Percentiles rank a stretch among this genome's conserved stretches.
Evolutionary conservation across 768 basidiomycete species (phyloP).

Genomic region (Scleroderma citrinum): DNA sequence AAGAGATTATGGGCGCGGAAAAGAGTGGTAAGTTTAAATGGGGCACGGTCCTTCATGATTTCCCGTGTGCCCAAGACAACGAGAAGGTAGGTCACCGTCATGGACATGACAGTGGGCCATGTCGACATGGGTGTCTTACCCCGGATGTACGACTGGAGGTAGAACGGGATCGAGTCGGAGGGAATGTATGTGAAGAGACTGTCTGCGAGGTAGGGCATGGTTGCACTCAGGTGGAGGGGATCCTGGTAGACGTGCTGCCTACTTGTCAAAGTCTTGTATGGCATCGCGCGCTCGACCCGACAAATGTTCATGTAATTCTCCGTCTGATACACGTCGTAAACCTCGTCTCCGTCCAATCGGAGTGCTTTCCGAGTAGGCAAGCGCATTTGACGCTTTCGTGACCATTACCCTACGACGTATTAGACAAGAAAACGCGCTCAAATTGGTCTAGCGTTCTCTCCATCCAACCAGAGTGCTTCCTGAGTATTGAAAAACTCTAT

Average conservation of each 20-base stretch:
- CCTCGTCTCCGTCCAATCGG: no score
- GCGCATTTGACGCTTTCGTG: no score
- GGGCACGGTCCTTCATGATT: conserved; percentile 70
- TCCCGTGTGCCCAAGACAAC: conserved; percentile 80
- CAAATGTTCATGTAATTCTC: no score
- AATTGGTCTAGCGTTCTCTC: no score
- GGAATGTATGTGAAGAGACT: conserved; percentile 51
- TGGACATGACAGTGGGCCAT: conserved; percentile 53
- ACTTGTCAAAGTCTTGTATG: no score
- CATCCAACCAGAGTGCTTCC: no score
- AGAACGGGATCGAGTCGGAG: conserved; percentile 45
- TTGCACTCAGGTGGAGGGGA: conserved; percentile 1
- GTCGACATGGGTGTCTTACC: conserved; percentile 83
- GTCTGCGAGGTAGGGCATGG: conserved; percentile 70
- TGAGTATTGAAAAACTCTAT: no score
- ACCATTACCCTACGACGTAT: no score
- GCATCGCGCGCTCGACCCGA: no score
- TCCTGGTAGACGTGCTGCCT: background rate
- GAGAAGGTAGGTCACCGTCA: conserved; percentile 73
- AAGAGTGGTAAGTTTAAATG: conserved; percentile 65
- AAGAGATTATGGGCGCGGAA: conserved; percentile 88
- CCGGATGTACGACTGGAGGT: conserved; percentile 59
- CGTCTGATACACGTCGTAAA: no score
- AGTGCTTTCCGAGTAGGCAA: no score
- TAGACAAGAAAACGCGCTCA: no score